Percentiles rank a stretch among this genome's conserved stretches.
phyloP scores from a whole-genome alignment of 1,284 basidiomycete species.

The Malassezia slooffiae region DNA sequence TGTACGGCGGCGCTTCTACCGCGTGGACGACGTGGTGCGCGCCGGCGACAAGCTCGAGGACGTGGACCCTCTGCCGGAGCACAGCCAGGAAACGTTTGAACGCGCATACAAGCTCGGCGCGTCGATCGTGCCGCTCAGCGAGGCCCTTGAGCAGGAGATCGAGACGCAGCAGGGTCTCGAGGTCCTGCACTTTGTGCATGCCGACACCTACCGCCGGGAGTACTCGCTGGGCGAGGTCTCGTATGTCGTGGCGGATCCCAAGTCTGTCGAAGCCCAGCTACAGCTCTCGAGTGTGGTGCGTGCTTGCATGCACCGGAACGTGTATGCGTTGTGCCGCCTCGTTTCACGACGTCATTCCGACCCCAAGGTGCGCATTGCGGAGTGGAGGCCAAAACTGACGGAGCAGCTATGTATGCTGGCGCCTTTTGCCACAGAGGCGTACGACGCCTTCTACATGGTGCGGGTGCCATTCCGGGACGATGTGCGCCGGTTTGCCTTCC shows the following conservation, averaged over 20 bases:
- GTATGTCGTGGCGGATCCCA: constrained; percentile 70
- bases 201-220: constrained; percentile 53
- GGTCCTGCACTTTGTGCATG: constrained; percentile 69
- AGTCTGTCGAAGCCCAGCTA: constrained; percentile 62
- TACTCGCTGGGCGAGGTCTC: constrained; percentile 73
- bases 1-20: constrained; percentile 2
- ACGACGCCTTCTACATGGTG: constrained; percentile 24
- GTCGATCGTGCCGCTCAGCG: constrained; percentile 63
- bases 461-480: constrained; percentile 94
- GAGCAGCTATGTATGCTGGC: constrained; percentile 25
- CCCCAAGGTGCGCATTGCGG: constrained; percentile 68
- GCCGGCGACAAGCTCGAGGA: constrained; percentile 38
- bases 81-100: constrained; percentile 60
- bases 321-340: constrained; percentile 69
- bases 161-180: constrained; percentile 71
- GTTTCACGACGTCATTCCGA: constrained; percentile 63
- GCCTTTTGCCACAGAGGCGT: constrained; percentile 23
- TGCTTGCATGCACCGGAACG: constrained; percentile 60
- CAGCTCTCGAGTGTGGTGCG: constrained; percentile 73
- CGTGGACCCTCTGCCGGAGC: constrained; percentile 50
- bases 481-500: constrained; percentile 72
- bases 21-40: constrained; percentile 17
- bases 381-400: no score
- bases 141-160: constrained; percentile 61
- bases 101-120: constrained; percentile 85